Percentiles rank a stretch among this genome's conserved stretches.
Conservation (phyloP, 768 basidiomycete species). For the Tylopilus rubrobrunneus region DNA sequence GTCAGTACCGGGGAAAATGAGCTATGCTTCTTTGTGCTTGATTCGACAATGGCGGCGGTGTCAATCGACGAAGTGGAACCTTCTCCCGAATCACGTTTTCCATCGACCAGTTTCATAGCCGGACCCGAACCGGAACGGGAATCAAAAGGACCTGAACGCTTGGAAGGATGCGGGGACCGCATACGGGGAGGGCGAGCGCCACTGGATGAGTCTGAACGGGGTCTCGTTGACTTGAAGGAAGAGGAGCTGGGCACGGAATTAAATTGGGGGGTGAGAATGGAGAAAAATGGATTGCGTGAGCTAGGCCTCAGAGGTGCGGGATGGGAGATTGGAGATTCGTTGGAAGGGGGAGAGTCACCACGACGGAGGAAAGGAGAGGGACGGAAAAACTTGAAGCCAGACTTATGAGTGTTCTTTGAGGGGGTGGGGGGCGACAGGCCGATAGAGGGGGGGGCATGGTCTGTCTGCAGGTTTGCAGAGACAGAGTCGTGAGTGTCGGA, state of each 20-base stretch:
- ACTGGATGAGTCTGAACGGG: slow-evolving; percentile 18
- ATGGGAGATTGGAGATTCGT: slow-evolving; percentile 1
- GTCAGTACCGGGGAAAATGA: slow-evolving; percentile 19
- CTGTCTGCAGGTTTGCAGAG: slow-evolving; percentile 31
- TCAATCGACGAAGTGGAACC: background rate
- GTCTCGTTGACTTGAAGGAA: slow-evolving; percentile 2
- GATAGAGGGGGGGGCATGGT: slow-evolving; percentile 14
- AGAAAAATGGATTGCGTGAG: slow-evolving; percentile 7
- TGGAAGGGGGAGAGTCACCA: slow-evolving; percentile 11
- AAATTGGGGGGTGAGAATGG: slow-evolving; percentile 12
- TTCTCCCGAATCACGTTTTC: slow-evolving; percentile 5
- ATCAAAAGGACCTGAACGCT: no score
- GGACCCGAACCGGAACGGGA: slow-evolving; percentile 6
- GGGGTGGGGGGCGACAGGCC: slow-evolving; percentile 4
- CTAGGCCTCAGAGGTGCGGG: slow-evolving; percentile 13
- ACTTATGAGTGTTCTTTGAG: background rate
- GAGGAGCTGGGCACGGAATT: slow-evolving; percentile 16
- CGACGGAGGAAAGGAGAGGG: slow-evolving; percentile 20
- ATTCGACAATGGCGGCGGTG: background rate
- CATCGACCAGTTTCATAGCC: background rate
- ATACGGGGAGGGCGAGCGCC: no score
- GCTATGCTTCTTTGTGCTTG: slow-evolving; percentile 15
- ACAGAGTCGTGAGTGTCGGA: slow-evolving; percentile 7
- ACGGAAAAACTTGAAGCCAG: slow-evolving; percentile 18
- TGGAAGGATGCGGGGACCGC: no score